phyloP scores from a whole-genome alignment of 2,329 filamentous ascomycete genomes.

The Aureobasidium pullulans region DNA sequence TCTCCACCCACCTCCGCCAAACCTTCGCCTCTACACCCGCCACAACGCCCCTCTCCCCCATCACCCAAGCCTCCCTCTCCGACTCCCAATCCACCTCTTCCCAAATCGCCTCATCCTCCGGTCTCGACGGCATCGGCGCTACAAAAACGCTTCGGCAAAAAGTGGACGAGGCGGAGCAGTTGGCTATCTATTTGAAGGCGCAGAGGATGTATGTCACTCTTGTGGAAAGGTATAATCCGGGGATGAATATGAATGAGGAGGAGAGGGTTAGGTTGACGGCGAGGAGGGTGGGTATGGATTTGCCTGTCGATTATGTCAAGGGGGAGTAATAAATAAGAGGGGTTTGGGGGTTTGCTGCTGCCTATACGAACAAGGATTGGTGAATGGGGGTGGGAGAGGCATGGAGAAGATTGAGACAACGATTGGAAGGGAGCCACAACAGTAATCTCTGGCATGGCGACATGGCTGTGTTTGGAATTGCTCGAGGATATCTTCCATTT shows the following conservation, averaged over 20 bases:
- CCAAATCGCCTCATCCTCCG: neutral
- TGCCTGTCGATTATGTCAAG: conserved; percentile 46
- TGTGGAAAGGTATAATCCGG: conserved; percentile 87
- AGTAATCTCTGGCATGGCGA: too few species aligned
- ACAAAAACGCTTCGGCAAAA: conserved; percentile 25
- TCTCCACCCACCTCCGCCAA: conserved; percentile 62
- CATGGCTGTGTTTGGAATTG: too few species aligned
- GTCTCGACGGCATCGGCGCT: conserved; percentile 7
- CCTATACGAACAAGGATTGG: too few species aligned
- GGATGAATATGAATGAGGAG: conserved; percentile 77
- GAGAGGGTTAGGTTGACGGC: conserved; percentile 80
- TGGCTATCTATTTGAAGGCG: conserved; percentile 71
- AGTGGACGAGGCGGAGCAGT: conserved; percentile 61
- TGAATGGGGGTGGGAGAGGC: neutral
- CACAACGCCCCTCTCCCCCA: conserved; percentile 1
- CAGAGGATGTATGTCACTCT: conserved; percentile 76
- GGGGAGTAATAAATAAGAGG: neutral
- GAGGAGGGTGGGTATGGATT: conserved; percentile 79
- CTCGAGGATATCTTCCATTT: too few species aligned
- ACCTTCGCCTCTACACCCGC: conserved; percentile 42
- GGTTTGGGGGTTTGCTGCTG: neutral
- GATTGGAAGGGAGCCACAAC: too few species aligned
- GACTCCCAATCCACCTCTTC: neutral
- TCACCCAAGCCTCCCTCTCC: neutral
- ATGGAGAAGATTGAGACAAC: neutral